Evolutionary conservation across 176 grass and related monocot genomes (phyloP).

Genomic region (Bolboschoenus planiculmis): DNA sequence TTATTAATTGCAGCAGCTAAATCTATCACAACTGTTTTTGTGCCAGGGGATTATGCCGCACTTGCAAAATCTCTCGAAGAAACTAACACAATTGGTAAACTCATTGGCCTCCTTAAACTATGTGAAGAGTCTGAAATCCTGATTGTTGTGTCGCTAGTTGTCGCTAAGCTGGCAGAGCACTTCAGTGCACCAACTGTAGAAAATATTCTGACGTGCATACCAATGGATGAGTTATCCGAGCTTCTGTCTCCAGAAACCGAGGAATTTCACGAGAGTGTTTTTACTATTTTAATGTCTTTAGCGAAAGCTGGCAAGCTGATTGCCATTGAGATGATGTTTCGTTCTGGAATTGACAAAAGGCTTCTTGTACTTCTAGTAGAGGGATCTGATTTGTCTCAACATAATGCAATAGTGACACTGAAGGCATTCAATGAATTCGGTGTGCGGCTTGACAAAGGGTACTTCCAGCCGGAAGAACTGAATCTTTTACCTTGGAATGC

Average conservation of each 20-base stretch:
- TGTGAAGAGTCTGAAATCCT: constrained; percentile 44
- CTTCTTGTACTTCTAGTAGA: constrained; percentile 51
- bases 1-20: constrained; percentile 38
- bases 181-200: constrained; percentile 30
- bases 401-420: constrained; percentile 45
- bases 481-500: constrained; percentile 69
- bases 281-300: constrained; percentile 44
- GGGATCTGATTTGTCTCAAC: constrained; percentile 61
- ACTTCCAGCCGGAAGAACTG: constrained; percentile 40
- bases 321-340: constrained; percentile 52
- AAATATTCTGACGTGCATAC: constrained; percentile 55
- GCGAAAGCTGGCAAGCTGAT: constrained; percentile 52
- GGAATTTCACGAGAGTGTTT: constrained; percentile 61
- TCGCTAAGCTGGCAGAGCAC: constrained; percentile 55
- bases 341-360: constrained; percentile 63
- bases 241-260: constrained; percentile 51
- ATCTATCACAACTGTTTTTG: constrained; percentile 46
- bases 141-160: constrained; percentile 37
- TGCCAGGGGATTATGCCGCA: constrained; percentile 31
- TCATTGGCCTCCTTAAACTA: constrained; percentile 36
- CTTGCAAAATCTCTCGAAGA: constrained; percentile 58
- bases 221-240: constrained; percentile 49
- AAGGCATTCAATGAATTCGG: constrained; percentile 71
- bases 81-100: constrained; percentile 41
- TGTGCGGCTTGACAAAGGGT: constrained; percentile 42